Evolutionary conservation across 257 asterid genomes (phyloP).

Genomic region (Ilex aquifolium): DNA sequence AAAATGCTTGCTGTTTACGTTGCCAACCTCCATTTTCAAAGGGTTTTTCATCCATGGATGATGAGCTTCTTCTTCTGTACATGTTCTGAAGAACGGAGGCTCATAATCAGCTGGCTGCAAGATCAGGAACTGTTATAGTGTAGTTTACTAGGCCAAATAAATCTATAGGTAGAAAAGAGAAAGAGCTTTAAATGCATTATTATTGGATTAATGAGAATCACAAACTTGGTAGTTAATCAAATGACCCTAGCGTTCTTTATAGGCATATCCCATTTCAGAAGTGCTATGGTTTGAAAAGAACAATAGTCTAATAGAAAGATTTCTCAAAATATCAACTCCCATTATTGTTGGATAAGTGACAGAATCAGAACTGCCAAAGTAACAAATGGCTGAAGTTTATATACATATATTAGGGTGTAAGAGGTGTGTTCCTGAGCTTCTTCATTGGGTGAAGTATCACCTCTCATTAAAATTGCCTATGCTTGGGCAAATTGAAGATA

Average conservation of each 20-base stretch:
- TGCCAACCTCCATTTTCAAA: constrained; percentile 85
- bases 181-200: constrained; percentile 3
- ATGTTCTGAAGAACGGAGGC: constrained; percentile 90
- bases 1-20: constrained; percentile 83
- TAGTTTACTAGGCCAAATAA: not conserved
- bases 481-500: too few species aligned
- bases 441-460: too few species aligned
- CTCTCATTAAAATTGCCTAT: too few species aligned
- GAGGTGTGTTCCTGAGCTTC: too few species aligned
- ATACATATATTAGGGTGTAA: too few species aligned
- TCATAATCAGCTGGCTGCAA: constrained; percentile 95
- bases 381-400: too few species aligned
- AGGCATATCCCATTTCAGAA: too few species aligned
- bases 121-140: constrained; percentile 15
- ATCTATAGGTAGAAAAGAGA: not conserved
- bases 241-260: too few species aligned
- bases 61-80: constrained; percentile 73
- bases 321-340: not conserved
- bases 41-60: constrained; percentile 82
- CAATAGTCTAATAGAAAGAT: not conserved
- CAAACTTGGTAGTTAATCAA: too few species aligned
- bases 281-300: not conserved
- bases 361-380: not conserved
- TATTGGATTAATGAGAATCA: constrained; percentile 4
- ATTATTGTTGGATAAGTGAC: not conserved